Base-by-base conservation (phyloP, 371 early-diverging fungal genomes). In the Dentiscutata heterogama region DNA sequence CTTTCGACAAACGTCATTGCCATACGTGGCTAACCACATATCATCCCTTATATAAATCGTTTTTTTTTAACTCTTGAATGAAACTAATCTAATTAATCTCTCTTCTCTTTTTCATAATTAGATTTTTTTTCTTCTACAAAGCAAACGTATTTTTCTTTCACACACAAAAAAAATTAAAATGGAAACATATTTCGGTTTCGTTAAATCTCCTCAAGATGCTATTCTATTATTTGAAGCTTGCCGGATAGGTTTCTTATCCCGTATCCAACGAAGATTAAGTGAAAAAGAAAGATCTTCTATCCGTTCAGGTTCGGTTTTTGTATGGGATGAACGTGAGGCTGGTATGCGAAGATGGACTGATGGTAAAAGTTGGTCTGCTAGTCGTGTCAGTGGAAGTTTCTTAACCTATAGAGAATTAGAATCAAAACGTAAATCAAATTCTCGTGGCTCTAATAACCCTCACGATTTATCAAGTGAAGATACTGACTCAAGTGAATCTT, bases 311-410 rank as follows among this genome's bases (percentile, higher is more conserved):
- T 93, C 96, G 0, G 92, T 96, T 2, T 96, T 95, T 84, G 93
- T 95, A 25, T 96, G 94, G 92, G 95, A 95, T 84, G 96, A 96
- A 88, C 90, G 92, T 25, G 97, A 96, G 82, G 92, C 95, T 2
- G 95, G 97, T 0, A 96, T 97, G 92, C 88, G 94, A 74, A 89
- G 97, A 16, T 97, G 97, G 97, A 97, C 97, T 3, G 97, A 97
- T 83, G 96, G 96, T 16, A 91, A 93, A 65, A 93, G 93, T 63
- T 96, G 96, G 97, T 94, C 95, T 20, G 95, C 96, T 1, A 93
- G 93, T 74, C 90, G 97, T 51, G 94, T 94, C 2, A 88, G 91
- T n/a, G 95, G 95, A n/a, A 92, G 92, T 81, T 95, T 95, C 83
- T 83, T 95, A 20, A 95, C 94, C 10, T 95, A 95, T 82, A 91